A percentile compares a stretch with the other conserved stretches of the same genome.
Evolutionary conservation across 768 basidiomycete species (phyloP).

Genomic region (Erythrobasidium yunnanense): DNA sequence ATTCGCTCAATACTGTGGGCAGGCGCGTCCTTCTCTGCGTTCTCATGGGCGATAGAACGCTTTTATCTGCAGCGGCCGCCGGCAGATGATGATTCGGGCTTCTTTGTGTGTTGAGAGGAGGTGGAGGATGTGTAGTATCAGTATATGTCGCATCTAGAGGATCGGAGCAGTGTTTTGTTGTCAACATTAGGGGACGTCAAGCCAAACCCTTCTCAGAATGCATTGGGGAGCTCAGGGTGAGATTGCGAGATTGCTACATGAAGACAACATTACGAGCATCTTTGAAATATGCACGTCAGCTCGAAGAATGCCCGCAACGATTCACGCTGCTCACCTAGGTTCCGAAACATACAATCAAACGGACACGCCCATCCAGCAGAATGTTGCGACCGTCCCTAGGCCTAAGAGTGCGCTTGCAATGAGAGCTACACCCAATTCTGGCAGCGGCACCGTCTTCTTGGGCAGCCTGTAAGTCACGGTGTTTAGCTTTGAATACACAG

Average conservation of each 20-base stretch:
- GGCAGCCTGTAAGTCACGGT: neutral
- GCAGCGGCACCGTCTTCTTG: neutral
- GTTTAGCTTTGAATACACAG: neutral
- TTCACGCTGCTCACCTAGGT: neutral
- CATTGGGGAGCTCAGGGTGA: neutral
- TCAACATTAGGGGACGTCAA: too few relatives aligned
- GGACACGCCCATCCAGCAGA: neutral
- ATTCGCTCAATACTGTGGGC: conserved; percentile 74
- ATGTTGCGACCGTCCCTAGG: neutral
- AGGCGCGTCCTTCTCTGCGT: conserved; percentile 84
- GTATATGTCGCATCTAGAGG: neutral
- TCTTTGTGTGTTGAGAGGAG: conserved; percentile 17
- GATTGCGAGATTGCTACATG: too few relatives aligned
- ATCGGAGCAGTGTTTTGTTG: too few relatives aligned
- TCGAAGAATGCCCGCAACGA: neutral
- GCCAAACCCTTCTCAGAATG: too few relatives aligned
- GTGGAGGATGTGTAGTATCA: neutral
- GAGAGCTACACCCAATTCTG: neutral
- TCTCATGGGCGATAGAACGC: conserved; percentile 73
- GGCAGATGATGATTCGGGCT: conserved; percentile 17
- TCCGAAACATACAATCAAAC: too few relatives aligned
- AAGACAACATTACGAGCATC: too few relatives aligned
- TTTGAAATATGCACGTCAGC: neutral
- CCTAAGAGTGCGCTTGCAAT: neutral
- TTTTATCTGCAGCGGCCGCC: conserved; percentile 11